These are phyloP conservation scores for Arthrobotrys conoides DNA, from an alignment of 2,329 filamentous ascomycete species.

Conservation along the genomic window DNA sequence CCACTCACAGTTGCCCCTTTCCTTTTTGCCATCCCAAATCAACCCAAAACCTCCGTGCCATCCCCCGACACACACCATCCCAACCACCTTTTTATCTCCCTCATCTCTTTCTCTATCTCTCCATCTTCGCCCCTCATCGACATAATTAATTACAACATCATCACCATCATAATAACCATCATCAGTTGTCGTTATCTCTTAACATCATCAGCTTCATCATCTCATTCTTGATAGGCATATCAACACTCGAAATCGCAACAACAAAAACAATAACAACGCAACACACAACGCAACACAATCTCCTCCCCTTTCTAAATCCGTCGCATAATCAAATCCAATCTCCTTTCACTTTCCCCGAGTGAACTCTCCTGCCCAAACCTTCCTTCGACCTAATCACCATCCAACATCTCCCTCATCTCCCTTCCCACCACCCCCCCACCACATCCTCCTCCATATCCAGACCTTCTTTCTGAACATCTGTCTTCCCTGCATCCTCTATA, in stretches of 20 bases:
- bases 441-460: background rate
- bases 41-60: slow-evolving; percentile 41
- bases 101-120: slow-evolving; percentile 61
- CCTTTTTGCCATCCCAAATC: slow-evolving; percentile 11
- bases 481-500: slow-evolving; percentile 11
- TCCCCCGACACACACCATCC: slow-evolving; percentile 36
- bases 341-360: slow-evolving; percentile 54
- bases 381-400: slow-evolving; percentile 33
- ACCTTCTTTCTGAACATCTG: slow-evolving; percentile 28
- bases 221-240: slow-evolving; percentile 45
- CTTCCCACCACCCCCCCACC: background rate
- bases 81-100: slow-evolving; percentile 39
- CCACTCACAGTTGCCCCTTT: background rate
- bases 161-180: background rate
- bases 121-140: slow-evolving; percentile 62
- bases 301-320: slow-evolving; percentile 56
- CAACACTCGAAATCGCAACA: slow-evolving; percentile 54
- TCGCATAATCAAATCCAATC: slow-evolving; percentile 59
- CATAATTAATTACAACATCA: slow-evolving; percentile 30
- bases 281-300: slow-evolving; percentile 15
- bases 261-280: slow-evolving; percentile 50
- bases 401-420: slow-evolving; percentile 35
- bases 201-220: slow-evolving; percentile 59
- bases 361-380: slow-evolving; percentile 63
- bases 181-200: slow-evolving; percentile 5